Evolutionary conservation across 2,329 filamentous ascomycete genomes (phyloP).

Genomic region (Nothopassalora personata): DNA sequence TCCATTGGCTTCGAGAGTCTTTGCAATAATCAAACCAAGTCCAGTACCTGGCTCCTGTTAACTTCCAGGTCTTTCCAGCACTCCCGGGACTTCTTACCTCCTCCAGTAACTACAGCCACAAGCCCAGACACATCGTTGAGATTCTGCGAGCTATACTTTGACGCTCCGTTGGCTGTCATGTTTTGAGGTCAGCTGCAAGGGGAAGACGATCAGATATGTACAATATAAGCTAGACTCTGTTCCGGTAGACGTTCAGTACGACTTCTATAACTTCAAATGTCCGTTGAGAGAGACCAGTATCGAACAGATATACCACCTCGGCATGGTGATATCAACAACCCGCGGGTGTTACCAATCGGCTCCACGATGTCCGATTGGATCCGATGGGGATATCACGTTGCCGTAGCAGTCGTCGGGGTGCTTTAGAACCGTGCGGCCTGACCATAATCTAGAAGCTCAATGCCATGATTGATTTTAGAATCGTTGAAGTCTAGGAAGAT

Average conservation of each 20-base stretch:
- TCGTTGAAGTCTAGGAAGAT: too few species aligned
- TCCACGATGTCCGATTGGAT: neutral
- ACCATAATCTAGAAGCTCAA: too few species aligned
- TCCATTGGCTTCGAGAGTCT: conserved; percentile 39
- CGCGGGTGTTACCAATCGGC: neutral
- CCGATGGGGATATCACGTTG: neutral
- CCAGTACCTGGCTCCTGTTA: conserved; percentile 19
- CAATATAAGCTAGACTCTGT: too few species aligned
- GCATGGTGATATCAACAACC: neutral
- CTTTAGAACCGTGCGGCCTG: too few species aligned
- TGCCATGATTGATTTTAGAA: too few species aligned
- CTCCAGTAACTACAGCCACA: conserved; percentile 31
- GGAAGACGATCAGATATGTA: neutral
- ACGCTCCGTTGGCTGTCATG: conserved; percentile 19
- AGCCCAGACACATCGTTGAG: conserved; percentile 27
- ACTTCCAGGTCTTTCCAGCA: neutral
- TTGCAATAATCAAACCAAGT: conserved; percentile 34
- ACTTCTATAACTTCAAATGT: too few species aligned
- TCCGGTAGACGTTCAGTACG: too few species aligned
- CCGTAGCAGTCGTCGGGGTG: neutral
- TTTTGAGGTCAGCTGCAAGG: neutral
- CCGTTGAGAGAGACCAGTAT: neutral
- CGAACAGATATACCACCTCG: neutral
- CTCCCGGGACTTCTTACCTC: conserved; percentile 3
- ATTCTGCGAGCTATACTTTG: conserved; percentile 11